A percentile compares a stretch with the other conserved stretches of the same genome.
phyloP scores from a whole-genome alignment of 2,329 filamentous ascomycete genomes.

The Magnaporthiopsis poae region DNA sequence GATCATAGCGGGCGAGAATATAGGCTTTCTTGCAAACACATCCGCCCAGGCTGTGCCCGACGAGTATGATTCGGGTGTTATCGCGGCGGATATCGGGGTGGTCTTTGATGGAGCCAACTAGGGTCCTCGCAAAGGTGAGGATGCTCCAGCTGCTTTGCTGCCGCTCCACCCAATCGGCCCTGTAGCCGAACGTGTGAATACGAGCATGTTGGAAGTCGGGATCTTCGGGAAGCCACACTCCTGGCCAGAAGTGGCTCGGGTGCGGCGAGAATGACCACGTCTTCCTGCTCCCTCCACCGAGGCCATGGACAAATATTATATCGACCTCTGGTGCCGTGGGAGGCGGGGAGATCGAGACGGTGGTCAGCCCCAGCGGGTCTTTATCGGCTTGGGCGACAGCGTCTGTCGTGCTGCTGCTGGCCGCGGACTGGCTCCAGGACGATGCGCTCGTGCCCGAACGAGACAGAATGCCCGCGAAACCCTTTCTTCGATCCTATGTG shows the following conservation, averaged over 20 bases:
- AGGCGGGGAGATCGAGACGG: slow-evolving; percentile 10
- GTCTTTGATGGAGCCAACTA: slow-evolving; percentile 23
- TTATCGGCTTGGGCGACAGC: slow-evolving; percentile 11
- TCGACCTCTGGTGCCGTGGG: slow-evolving; percentile 11
- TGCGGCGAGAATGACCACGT: slow-evolving; percentile 25
- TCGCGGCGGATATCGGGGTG: slow-evolving; percentile 18
- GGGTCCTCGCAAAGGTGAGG: slow-evolving; percentile 23
- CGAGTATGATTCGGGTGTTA: slow-evolving; percentile 28
- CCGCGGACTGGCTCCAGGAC: not conserved
- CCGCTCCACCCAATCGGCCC: slow-evolving; percentile 19
- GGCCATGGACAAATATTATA: slow-evolving; percentile 31
- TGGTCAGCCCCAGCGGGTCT: slow-evolving; percentile 14
- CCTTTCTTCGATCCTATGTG: not conserved
- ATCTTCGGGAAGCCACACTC: slow-evolving; percentile 24
- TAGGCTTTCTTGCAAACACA: slow-evolving; percentile 29
- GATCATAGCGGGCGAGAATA: slow-evolving; percentile 25
- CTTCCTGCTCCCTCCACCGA: slow-evolving; percentile 26
- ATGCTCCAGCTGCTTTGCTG: slow-evolving; percentile 20
- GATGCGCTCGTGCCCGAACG: not conserved
- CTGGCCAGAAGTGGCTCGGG: slow-evolving; percentile 25
- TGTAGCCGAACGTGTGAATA: slow-evolving; percentile 28
- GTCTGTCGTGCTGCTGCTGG: not conserved
- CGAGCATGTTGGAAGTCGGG: slow-evolving; percentile 21
- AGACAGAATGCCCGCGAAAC: not conserved
- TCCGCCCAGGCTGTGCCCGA: slow-evolving; percentile 38